Evolutionary conservation across 2,329 filamentous ascomycete species (phyloP), one percentile per base, ranked within the genome.

Genomic region (Tolypocladium cylindrosporum): DNA sequence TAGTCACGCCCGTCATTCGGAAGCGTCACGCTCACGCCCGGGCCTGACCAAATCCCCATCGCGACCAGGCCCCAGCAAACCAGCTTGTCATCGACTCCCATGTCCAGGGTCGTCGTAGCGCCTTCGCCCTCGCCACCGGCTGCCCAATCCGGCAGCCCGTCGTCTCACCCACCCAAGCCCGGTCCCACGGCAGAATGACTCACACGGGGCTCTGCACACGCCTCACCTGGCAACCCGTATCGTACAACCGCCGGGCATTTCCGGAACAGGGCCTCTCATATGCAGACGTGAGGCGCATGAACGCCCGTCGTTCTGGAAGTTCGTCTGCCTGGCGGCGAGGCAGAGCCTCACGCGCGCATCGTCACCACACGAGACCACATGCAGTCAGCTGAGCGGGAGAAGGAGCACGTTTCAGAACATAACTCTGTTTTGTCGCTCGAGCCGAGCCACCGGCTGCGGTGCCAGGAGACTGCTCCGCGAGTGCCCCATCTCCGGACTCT

Each of bases 141-240:
- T 63, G 50, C 63, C 64, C 60, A 61, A 66, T 65, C 34, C 48
- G 64, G 62, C 63, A 63, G 61, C 64, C 62, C 64, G 45, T 59
- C 61, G 60, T 58, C 59, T 66, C 59, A 57, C 40, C 50, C 24
- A 27, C 24, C 56, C 36, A 51, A 59, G 48, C 41, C 57, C 56
- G 60, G 56, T 31, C 62, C 59, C 56, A 27, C 57, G 58, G 55
- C 61, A 57, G 55, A 54, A 65, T 69, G 65, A 69, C 64, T 68
- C 67, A 69, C 64, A 66, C 66, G 55, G 24, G 24, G 24, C 3
- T 27, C 24, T 27, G 21, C 21, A 24, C 21, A 24, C 21, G 21
- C 21, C 21, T 24, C 21, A 24, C 24, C 24, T 27, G 2, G 24
- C 24, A 27, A 27, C 24, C 24, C 24, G 24, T 27, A 27, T 27